These are phyloP conservation scores for Thelephora ganbajun DNA, from an alignment of 768 basidiomycete genomes.

Conservation along the genomic window DNA sequence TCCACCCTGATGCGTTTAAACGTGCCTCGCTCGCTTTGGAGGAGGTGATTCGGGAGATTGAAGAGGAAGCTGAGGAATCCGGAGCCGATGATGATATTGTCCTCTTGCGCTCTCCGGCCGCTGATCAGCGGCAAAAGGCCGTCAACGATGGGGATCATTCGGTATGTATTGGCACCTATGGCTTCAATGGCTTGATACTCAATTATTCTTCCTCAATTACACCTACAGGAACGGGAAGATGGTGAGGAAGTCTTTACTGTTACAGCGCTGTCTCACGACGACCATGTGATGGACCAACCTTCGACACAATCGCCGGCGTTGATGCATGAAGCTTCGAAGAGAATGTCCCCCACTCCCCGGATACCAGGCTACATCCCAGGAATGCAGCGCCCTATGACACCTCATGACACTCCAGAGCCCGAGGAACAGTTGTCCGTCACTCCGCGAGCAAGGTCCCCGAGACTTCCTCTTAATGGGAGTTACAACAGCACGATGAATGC, in stretches of 20 bases:
- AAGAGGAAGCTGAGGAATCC: conserved; percentile 44
- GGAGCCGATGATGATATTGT: conserved; percentile 43
- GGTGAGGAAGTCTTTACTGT: conserved; percentile 20
- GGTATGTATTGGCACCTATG: neutral
- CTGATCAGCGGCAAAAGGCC: neutral
- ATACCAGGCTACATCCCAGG: conserved; percentile 81
- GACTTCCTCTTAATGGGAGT: conserved; percentile 19
- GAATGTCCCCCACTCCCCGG: conserved; percentile 34
- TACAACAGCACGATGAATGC: neutral
- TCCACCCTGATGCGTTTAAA: conserved; percentile 38
- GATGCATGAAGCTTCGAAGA: conserved; percentile 23
- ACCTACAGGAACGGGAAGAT: too few relatives aligned
- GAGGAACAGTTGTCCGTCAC: conserved; percentile 64
- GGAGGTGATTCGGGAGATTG: conserved; percentile 64
- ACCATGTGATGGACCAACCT: conserved; percentile 18
- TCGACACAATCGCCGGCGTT: too few relatives aligned
- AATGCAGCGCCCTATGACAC: conserved; percentile 86
- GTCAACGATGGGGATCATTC: neutral
- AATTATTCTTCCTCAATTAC: too few relatives aligned
- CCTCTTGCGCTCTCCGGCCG: conserved; percentile 43
- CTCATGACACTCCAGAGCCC: conserved; percentile 52
- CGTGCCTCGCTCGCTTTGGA: conserved; percentile 66
- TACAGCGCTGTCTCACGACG: conserved; percentile 61
- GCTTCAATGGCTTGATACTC: too few relatives aligned
- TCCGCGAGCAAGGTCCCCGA: conserved; percentile 65